These are phyloP conservation scores for Xerocomellus intermedius DNA, from an alignment of 768 basidiomycete genomes.

Conservation along the genomic window DNA sequence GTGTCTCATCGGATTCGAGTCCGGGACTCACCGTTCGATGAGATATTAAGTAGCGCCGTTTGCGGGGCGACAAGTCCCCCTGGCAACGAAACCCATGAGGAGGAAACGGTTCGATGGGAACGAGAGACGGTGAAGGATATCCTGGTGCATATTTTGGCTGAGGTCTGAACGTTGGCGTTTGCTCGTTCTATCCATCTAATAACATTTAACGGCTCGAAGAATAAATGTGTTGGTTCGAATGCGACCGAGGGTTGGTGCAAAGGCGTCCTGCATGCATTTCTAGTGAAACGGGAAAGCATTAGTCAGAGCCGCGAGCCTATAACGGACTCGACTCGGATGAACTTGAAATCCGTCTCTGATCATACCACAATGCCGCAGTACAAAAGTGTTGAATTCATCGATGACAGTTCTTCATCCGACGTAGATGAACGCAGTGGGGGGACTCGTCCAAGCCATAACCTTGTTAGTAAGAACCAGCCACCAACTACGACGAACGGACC, in stretches of 20 bases:
- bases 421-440: too few species aligned
- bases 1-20: constrained; percentile 75
- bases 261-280: not conserved
- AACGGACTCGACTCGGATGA: too few species aligned
- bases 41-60: constrained; percentile 61
- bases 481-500: constrained; percentile 40
- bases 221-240: not conserved
- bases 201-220: not conserved
- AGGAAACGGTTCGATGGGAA: constrained; percentile 33
- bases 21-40: constrained; percentile 66
- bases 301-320: too few species aligned
- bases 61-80: constrained; percentile 47
- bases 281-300: not conserved
- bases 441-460: not conserved
- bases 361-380: too few species aligned
- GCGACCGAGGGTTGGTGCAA: not conserved
- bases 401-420: too few species aligned
- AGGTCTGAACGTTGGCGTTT: constrained; percentile 36
- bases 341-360: too few species aligned
- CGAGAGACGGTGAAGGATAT: constrained; percentile 63
- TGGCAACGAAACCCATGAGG: constrained; percentile 17
- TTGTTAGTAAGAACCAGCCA: constrained; percentile 4
- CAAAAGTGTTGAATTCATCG: too few species aligned
- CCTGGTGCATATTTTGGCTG: constrained; percentile 54
- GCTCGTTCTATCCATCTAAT: not conserved